Conservation (phyloP, 1,139 yeast species). For the Saccharomyces hybrid region DNA sequence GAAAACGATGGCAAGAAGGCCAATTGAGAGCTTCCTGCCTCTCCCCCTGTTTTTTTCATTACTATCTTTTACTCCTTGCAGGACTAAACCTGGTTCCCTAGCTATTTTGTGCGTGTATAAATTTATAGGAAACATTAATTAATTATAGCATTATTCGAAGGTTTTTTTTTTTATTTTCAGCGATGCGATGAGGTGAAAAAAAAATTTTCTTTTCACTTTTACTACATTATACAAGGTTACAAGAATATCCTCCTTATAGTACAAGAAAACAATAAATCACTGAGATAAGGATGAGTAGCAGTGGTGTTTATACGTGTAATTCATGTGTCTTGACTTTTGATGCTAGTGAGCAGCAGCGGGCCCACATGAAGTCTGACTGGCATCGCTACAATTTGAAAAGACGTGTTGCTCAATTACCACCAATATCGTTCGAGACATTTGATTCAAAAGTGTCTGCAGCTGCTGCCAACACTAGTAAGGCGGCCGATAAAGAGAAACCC, state of each 20-base stretch:
- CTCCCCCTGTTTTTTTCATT: background rate
- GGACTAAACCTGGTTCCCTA: background rate
- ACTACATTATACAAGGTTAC: background rate
- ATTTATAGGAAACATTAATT: background rate
- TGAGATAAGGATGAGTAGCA: constrained; percentile 1
- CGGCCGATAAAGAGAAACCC: constrained; percentile 38
- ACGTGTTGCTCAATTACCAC: constrained; percentile 80
- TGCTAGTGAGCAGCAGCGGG: constrained; percentile 71
- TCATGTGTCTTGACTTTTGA: constrained; percentile 78
- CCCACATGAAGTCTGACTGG: constrained; percentile 90
- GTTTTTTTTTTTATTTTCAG: background rate
- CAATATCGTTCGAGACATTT: constrained; percentile 69
- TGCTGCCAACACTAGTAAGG: constrained; percentile 42
- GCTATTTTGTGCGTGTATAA: background rate
- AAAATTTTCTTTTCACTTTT: background rate
- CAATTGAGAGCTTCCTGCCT: background rate
- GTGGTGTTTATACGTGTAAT: constrained; percentile 61
- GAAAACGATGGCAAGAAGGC: constrained; percentile 17
- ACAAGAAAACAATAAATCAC: background rate
- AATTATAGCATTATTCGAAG: background rate
- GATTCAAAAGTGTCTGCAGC: constrained; percentile 61
- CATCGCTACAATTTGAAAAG: constrained; percentile 89
- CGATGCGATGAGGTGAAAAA: constrained; percentile 6
- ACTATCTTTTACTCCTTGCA: background rate
- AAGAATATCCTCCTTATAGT: background rate